Conservation (phyloP, 148 eudicot species). For the Vaccinium macrocarpon region DNA sequence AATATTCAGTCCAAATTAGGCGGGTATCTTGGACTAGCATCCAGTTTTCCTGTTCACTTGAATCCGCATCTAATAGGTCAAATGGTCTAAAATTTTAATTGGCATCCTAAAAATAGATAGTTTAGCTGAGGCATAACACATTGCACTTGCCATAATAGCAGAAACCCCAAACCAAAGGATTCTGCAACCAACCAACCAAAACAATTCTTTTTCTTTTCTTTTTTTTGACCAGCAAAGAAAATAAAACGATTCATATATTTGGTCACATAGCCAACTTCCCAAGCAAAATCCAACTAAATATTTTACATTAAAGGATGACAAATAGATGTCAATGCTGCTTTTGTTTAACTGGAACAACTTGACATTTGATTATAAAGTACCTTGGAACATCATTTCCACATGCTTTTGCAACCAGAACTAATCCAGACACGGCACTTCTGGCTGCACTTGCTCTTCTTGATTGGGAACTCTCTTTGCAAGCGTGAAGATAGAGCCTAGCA, state of each 20-base stretch:
- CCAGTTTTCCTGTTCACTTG: neutral
- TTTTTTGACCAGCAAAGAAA: too few species aligned
- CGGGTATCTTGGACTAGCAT: neutral
- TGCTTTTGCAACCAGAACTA: constrained; percentile 85
- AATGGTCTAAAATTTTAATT: neutral
- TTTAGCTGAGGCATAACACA: neutral
- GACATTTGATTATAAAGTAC: constrained; percentile 25
- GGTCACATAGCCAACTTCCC: constrained; percentile 1
- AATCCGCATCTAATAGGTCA: neutral
- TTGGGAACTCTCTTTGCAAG: constrained; percentile 46
- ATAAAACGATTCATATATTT: neutral
- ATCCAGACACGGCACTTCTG: constrained; percentile 72
- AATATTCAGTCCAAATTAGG: neutral
- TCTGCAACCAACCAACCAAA: constrained; percentile 12
- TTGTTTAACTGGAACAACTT: neutral
- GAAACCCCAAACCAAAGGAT: neutral
- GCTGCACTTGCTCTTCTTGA: constrained; percentile 67
- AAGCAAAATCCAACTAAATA: neutral
- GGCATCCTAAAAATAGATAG: neutral
- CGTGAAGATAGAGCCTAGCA: constrained; percentile 80
- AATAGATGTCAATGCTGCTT: neutral
- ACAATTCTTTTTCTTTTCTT: neutral
- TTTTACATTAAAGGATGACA: neutral
- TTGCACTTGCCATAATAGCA: neutral
- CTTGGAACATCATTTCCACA: constrained; percentile 99